Evolutionary conservation across 768 basidiomycete genomes (phyloP), one percentile per base, ranked within the genome.

Genomic region (Boletus pseudo-olivaceus): DNA sequence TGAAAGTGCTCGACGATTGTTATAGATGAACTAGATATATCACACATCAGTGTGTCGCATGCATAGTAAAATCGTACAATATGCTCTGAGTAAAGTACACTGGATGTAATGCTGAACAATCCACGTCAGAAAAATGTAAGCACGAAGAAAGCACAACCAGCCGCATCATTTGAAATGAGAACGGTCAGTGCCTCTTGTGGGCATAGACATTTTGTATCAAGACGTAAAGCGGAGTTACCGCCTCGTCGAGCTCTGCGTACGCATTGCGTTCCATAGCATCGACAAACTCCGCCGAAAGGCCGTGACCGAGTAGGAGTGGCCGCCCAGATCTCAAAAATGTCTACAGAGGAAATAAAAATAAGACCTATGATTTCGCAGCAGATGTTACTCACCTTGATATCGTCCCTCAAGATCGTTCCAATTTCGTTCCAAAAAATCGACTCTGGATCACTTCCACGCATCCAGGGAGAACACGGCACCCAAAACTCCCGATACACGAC

Each of bases 221-320:
- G 51, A 84, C 78, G 58, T 78, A 86, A 51, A 80, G 70, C 4
- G 76, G 76, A 10, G 71, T 70, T 17, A 69, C 60, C 5, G 78
- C 76, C 15, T 79, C 77, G 14, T 71, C 66, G 38, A 88, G 63
- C 61, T 90, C 89, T 33, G 62, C 41, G n/a, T 64, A 66, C 12
- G 82, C 78, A 23, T 81, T 78, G 6, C 52, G 50, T 66, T 88
- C 77, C 17, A 90, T 67, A 32, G 78, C 72, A 53, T 82, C 72
- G 20, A 89, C 76, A 15, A 83, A 63, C 8, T 72, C 67, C 62
- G 79, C 77, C 3, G 82, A 67, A 29, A 89, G 61, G 5, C 87
- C 89, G 60, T 74, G 79, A 12, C 82, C 79, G 6, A 90, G 76
- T 3, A 91, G 76, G 39, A 90, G 72, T 20, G 87, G 84, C n/a